Percentiles rank a stretch among this genome's conserved stretches.
These are phyloP conservation scores for Wickerhamomyces alni DNA, from an alignment of 805 yeast species.

Conservation along the genomic window DNA sequence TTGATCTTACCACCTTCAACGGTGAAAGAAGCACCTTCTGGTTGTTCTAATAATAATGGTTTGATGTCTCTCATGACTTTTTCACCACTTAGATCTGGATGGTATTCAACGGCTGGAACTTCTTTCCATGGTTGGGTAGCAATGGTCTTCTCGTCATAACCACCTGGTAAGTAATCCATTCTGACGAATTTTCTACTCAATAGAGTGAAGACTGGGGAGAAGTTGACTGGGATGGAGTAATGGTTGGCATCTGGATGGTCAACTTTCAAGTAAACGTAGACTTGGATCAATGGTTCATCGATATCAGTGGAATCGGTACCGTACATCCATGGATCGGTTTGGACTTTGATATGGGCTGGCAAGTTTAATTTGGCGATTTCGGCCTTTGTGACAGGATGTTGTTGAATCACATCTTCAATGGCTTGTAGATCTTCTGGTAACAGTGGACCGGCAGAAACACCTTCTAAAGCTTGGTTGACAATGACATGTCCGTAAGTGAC, in stretches of 20 bases:
- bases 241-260: constrained; percentile 68
- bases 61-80: constrained; percentile 46
- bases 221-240: constrained; percentile 67
- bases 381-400: constrained; percentile 53
- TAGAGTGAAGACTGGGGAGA: constrained; percentile 68
- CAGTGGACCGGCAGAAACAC: constrained; percentile 66
- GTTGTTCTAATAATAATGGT: constrained; percentile 66
- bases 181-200: constrained; percentile 55
- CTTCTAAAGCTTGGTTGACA: constrained; percentile 48
- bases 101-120: constrained; percentile 62
- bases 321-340: constrained; percentile 81
- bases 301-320: constrained; percentile 59
- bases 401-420: constrained; percentile 43
- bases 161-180: constrained; percentile 71
- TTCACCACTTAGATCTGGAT: constrained; percentile 62
- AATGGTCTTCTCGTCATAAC: constrained; percentile 51
- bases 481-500: constrained; percentile 56
- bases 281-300: constrained; percentile 57
- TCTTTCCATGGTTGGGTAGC: constrained; percentile 55
- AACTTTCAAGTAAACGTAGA: constrained; percentile 69
- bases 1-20: constrained; percentile 52
- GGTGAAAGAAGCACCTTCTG: constrained; percentile 73
- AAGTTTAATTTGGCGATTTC: constrained; percentile 64
- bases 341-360: constrained; percentile 45
- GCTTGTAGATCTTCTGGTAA: constrained; percentile 57